A percentile compares a stretch with the other conserved stretches of the same genome.
phyloP scores from a whole-genome alignment of 1,284 basidiomycete species.

The Sporisorium iseilematis-ciliati region DNA sequence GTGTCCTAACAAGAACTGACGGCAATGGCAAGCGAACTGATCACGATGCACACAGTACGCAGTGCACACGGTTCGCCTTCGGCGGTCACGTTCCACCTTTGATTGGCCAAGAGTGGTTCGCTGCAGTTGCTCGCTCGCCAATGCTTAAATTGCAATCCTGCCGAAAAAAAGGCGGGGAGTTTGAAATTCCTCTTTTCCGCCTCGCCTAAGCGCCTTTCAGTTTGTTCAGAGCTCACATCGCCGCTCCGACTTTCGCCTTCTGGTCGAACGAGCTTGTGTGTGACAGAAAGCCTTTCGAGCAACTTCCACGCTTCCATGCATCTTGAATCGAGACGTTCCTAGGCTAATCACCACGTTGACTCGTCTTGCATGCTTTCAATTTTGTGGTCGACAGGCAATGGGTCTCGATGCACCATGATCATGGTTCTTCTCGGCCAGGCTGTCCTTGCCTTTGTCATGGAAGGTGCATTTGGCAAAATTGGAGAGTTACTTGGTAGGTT shows the following conservation, averaged over 20 bases:
- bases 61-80: background rate
- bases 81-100: slow-evolving; percentile 11
- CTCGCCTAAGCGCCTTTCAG: slow-evolving; percentile 1
- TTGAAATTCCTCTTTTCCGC: background rate
- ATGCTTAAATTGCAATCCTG: background rate
- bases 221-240: background rate
- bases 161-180: slow-evolving; percentile 1
- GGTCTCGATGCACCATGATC: slow-evolving; percentile 66
- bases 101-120: background rate
- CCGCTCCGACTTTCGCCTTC: slow-evolving; percentile 1
- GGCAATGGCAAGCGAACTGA: background rate
- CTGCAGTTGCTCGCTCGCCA: background rate
- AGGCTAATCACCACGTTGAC: slow-evolving; percentile 40
- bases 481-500: background rate
- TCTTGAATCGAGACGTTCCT: slow-evolving; percentile 16
- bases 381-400: slow-evolving; percentile 74
- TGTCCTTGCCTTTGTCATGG: slow-evolving; percentile 74
- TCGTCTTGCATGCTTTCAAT: background rate
- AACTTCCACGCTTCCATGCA: slow-evolving; percentile 5
- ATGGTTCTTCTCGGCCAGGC: slow-evolving; percentile 59
- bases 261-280: background rate
- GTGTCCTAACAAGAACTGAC: background rate
- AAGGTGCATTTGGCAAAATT: slow-evolving; percentile 58
- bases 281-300: background rate
- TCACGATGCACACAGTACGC: background rate